phyloP scores from a whole-genome alignment of 805 yeast species.

The Pichia exigua region DNA sequence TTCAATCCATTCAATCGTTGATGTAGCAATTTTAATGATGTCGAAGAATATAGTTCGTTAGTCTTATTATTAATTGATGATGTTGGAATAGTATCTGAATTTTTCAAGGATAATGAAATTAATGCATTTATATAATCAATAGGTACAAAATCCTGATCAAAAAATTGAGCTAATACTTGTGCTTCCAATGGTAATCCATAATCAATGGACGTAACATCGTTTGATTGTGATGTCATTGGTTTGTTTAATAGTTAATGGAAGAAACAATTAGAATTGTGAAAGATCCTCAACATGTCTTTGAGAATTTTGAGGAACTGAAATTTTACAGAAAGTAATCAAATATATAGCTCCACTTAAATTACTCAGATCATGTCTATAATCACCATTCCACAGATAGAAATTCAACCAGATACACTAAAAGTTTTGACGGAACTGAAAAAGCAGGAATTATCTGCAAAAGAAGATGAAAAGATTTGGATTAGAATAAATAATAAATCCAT shows the following conservation, averaged over 20 bases:
- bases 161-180: slow-evolving; percentile 54
- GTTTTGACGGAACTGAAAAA: neutral
- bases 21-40: slow-evolving; percentile 13
- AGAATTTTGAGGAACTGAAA: neutral
- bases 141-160: slow-evolving; percentile 58
- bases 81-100: neutral
- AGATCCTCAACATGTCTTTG: neutral
- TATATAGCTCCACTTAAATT: too few species aligned
- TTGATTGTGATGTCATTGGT: neutral
- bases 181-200: slow-evolving; percentile 7
- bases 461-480: slow-evolving; percentile 4
- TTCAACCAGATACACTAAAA: slow-evolving; percentile 5
- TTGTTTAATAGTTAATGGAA: neutral
- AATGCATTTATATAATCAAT: slow-evolving; percentile 59
- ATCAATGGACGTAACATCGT: slow-evolving; percentile 3
- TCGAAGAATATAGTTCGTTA: neutral
- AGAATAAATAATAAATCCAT: neutral
- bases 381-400: neutral
- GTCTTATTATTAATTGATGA: neutral
- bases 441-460: neutral
- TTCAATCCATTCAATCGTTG: slow-evolving; percentile 40
- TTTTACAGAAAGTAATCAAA: too few species aligned
- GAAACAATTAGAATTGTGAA: neutral
- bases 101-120: slow-evolving; percentile 25
- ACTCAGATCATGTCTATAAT: neutral